Conservation (phyloP, 768 basidiomycete species). For the Auricularia auricula-judae region DNA sequence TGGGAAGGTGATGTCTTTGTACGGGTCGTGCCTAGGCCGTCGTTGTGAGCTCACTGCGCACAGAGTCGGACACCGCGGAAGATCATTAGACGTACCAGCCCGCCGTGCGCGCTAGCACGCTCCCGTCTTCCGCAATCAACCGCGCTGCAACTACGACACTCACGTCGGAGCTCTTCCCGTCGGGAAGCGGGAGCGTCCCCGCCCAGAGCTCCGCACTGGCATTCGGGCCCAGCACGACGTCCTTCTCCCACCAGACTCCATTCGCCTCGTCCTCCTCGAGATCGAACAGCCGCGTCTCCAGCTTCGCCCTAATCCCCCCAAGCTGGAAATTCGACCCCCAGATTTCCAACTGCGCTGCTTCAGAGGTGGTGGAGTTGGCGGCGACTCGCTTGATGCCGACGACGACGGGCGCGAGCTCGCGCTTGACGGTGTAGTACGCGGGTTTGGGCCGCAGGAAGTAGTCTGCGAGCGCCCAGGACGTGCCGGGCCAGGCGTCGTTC, state of each 20-base stretch:
- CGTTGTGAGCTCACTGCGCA: too few relatives aligned
- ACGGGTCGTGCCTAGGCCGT: constrained; percentile 21
- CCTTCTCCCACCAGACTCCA: constrained; percentile 25
- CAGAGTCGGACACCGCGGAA: not conserved
- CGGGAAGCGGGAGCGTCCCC: constrained; percentile 48
- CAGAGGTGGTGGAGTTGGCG: constrained; percentile 12
- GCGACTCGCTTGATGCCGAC: constrained; percentile 31
- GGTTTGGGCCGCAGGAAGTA: constrained; percentile 93
- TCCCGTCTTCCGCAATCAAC: constrained; percentile 42
- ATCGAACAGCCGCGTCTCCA: constrained; percentile 59
- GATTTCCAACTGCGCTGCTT: constrained; percentile 42
- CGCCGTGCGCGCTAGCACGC: constrained; percentile 57
- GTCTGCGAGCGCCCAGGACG: constrained; percentile 89
- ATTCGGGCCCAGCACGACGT: constrained; percentile 54
- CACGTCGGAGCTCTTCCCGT: constrained; percentile 32
- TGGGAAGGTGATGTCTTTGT: constrained; percentile 29
- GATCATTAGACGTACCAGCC: constrained; percentile 40
- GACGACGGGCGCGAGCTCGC: constrained; percentile 71
- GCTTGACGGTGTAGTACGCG: constrained; percentile 74
- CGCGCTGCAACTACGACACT: constrained; percentile 63
- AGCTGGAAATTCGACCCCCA: constrained; percentile 84
- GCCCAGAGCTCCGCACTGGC: constrained; percentile 75
- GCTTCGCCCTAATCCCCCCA: constrained; percentile 39
- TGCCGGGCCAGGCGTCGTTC: constrained; percentile 90
- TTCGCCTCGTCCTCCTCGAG: constrained; percentile 48